Conservation (phyloP, 371 early-diverging fungal species). For the Thermomucor indicae-seudaticae region DNA sequence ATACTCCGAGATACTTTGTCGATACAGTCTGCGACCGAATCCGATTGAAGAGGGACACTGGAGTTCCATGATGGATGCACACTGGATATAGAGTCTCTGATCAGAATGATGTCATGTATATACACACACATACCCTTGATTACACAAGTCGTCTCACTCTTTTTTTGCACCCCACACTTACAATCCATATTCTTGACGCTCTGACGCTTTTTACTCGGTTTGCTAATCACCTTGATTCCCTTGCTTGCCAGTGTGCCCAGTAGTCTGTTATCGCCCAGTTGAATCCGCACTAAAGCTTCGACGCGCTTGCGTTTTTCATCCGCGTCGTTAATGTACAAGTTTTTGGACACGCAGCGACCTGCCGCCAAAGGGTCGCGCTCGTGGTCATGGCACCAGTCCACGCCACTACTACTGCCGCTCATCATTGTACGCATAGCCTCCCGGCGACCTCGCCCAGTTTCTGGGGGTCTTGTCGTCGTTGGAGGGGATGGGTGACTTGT, state of each 20-base stretch:
- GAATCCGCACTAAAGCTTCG: constrained; percentile 60
- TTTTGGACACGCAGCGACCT: constrained; percentile 70
- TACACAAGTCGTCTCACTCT: no score
- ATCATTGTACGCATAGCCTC: not conserved
- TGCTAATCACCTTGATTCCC: constrained; percentile 76
- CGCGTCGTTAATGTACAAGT: constrained; percentile 70
- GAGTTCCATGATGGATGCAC: constrained; percentile 80
- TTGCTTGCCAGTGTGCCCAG: constrained; percentile 63
- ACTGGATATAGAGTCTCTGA: constrained; percentile 26
- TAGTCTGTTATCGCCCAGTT: constrained; percentile 48
- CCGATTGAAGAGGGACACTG: constrained; percentile 79
- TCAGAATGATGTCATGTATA: not conserved
- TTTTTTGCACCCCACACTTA: constrained; percentile 5
- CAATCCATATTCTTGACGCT: constrained; percentile 73
- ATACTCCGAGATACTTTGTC: constrained; percentile 71
- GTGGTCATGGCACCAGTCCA: constrained; percentile 21
- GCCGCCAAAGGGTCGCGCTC: constrained; percentile 17
- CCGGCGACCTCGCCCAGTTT: constrained; percentile 1
- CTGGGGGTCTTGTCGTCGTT: not conserved
- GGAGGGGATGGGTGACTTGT: constrained; percentile 9
- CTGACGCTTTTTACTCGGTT: constrained; percentile 75
- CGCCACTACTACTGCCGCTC: not conserved
- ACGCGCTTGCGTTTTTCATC: constrained; percentile 74
- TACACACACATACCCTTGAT: no score
- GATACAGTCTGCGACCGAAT: constrained; percentile 89